Base-by-base conservation (phyloP, 1,139 yeast genomes). In the Trichomonascaceae sp. region DNA sequence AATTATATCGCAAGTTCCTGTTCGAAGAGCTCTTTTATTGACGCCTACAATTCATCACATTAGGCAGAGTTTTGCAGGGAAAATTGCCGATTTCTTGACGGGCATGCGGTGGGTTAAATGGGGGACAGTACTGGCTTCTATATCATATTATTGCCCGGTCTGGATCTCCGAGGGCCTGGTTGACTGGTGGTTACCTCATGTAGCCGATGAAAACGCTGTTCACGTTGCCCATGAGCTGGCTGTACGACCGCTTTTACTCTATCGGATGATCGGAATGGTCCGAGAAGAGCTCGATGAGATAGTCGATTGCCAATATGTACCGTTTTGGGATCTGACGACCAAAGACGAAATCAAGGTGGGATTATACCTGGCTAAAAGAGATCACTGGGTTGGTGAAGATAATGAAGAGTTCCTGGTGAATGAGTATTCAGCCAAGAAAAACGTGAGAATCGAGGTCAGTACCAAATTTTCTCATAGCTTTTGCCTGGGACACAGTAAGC, bases 31-130 rank as follows among this genome's bases (percentile, higher is more conserved):
- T n/a, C 87, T 87, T 0, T 68, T 84, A 53, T 70, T 84, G 15
- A 83, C 85, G 46, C 90, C 90, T 1, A 83, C 90, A 0, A 73
- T 84, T 19, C 71, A 74, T 22, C 83, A 83, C 58, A 80, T 84
- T 41, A 78, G 79, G 17, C 65, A 68, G 47, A 80, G 85, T 2
- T 70, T 67, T 10, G 78, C 80, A 18, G 90, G 90, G 0, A 61
- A 63, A 2, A 50, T 60, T 15, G 69, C 83, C 49, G 63, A 70
- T 2, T 55, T 60, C 22, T 54, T 79, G 5, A 27, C 19, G 36
- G n/a, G 47, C 20, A 15, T 38, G 22, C 19, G 43, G 7, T 27
- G 43, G 45, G 36, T 50, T 17, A 38, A 44, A 13, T 15, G 38
- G 20, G 47, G 48, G 1, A 18, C 45, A 20, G 8, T 56, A 10